phyloP scores from a whole-genome alignment of 352 stramenopile genomes.

The Phytopythium litorale region DNA sequence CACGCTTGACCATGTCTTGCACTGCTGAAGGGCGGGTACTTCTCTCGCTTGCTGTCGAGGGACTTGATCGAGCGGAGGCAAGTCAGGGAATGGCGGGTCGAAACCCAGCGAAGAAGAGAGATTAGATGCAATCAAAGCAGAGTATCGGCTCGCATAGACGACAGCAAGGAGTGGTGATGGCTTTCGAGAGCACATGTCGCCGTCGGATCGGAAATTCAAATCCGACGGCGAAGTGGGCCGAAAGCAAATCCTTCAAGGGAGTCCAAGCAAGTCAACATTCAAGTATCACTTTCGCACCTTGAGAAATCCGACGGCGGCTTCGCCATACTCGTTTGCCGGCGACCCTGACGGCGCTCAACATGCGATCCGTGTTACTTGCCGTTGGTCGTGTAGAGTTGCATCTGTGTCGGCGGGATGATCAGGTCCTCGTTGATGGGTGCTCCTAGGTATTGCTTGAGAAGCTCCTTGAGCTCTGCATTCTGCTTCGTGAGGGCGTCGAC shows the following conservation, averaged over 20 bases:
- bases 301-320: not conserved
- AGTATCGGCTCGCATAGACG: not conserved
- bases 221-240: too few species aligned
- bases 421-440: conserved; percentile 81
- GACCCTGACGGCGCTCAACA: not conserved
- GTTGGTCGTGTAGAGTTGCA: conserved; percentile 48
- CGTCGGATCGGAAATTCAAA: not conserved
- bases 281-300: not conserved
- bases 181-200: not conserved
- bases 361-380: not conserved
- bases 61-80: not conserved
- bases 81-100: not conserved
- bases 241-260: too few species aligned
- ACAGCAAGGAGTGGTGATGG: not conserved
- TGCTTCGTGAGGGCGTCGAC: conserved; percentile 74
- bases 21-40: not conserved
- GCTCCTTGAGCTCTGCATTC: conserved; percentile 87
- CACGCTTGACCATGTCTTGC: conserved; percentile 28
- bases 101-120: not conserved
- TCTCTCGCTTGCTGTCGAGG: not conserved
- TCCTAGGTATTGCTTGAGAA: conserved; percentile 89
- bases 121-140: not conserved
- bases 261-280: conserved; percentile 1
- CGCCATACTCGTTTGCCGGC: not conserved
- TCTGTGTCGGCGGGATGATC: conserved; percentile 81